A percentile compares a stretch with the other conserved stretches of the same genome.
These are phyloP conservation scores for Ceratopteris richardii DNA, from an alignment of 75 land plant species.

Conservation along the genomic window DNA sequence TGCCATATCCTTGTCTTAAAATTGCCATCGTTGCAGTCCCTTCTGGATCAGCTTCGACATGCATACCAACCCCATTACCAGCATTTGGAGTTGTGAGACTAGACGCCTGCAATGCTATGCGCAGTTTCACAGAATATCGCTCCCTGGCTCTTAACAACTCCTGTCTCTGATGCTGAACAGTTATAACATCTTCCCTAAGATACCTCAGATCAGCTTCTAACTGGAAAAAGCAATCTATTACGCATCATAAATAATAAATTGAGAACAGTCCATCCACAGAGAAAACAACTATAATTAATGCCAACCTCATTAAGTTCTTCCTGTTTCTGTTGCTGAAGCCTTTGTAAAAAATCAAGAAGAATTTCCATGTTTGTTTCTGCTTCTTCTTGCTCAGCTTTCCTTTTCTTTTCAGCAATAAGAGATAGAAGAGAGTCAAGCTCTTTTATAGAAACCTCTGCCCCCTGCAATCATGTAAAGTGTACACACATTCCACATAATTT, in stretches of 20 bases:
- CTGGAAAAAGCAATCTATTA: constrained; percentile 36
- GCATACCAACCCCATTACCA: constrained; percentile 11
- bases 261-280: too few species aligned
- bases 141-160: constrained; percentile 70
- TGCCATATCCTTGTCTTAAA: constrained; percentile 29
- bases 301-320: constrained; percentile 81
- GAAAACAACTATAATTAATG: too few species aligned
- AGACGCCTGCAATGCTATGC: constrained; percentile 50
- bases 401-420: constrained; percentile 80
- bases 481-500: too few species aligned
- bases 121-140: constrained; percentile 56
- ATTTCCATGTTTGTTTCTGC: constrained; percentile 94
- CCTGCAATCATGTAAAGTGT: too few species aligned
- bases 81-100: constrained; percentile 17
- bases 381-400: constrained; percentile 96
- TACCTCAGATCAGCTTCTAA: constrained; percentile 80
- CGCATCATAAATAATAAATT: too few species aligned
- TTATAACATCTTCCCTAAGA: constrained; percentile 75
- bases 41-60: constrained; percentile 23
- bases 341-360: constrained; percentile 67
- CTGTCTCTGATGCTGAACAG: constrained; percentile 67
- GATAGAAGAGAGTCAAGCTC: constrained; percentile 69
- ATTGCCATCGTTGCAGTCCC: constrained; percentile 14
- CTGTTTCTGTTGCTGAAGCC: constrained; percentile 73
- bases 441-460: constrained; percentile 81